A percentile compares a stretch with the other conserved stretches of the same genome.
These are phyloP conservation scores for Saturnispora gosingensis DNA, from an alignment of 805 yeast species.

Conservation along the genomic window DNA sequence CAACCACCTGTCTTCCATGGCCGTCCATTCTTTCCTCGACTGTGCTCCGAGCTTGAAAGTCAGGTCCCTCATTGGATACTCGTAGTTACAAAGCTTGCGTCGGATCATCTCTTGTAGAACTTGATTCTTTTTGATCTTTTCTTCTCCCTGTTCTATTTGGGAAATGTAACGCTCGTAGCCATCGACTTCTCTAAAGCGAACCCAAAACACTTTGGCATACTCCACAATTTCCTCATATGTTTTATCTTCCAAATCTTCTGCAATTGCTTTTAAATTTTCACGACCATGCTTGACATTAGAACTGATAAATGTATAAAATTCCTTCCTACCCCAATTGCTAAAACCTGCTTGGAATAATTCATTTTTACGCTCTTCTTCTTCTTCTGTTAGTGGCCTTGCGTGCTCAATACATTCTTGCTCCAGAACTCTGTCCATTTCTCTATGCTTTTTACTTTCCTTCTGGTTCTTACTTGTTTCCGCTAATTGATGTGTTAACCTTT, in stretches of 20 bases:
- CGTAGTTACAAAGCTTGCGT: conserved; percentile 59
- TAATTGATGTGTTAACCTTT: conserved; percentile 54
- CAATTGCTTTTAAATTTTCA: conserved; percentile 57
- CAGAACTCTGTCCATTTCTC: conserved; percentile 27
- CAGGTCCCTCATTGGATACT: conserved; percentile 68
- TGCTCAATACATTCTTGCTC: conserved; percentile 67
- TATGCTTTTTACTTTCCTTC: conserved; percentile 17
- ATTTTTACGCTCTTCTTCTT: conserved; percentile 58
- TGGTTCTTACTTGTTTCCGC: conserved; percentile 57
- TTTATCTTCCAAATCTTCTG: conserved; percentile 75
- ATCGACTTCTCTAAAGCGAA: conserved; percentile 65
- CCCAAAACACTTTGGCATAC: conserved; percentile 79
- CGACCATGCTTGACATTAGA: conserved; percentile 75
- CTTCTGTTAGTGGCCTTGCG: conserved; percentile 75
- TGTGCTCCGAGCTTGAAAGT: conserved; percentile 56
- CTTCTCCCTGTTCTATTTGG: conserved; percentile 87
- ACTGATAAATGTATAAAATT: conserved; percentile 73
- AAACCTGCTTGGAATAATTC: conserved; percentile 60
- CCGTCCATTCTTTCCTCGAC: conserved; percentile 61
- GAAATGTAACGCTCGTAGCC: conserved; percentile 77
- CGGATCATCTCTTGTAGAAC: conserved; percentile 74
- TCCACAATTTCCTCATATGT: conserved; percentile 67
- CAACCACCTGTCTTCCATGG: conserved; percentile 85
- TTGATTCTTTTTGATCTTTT: conserved; percentile 52
- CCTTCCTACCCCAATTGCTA: conserved; percentile 77